Percentiles rank a stretch among this genome's conserved stretches.
These are phyloP conservation scores for Rusavskia elegans DNA, from an alignment of 495 filamentous ascomycete genomes.

Conservation along the genomic window DNA sequence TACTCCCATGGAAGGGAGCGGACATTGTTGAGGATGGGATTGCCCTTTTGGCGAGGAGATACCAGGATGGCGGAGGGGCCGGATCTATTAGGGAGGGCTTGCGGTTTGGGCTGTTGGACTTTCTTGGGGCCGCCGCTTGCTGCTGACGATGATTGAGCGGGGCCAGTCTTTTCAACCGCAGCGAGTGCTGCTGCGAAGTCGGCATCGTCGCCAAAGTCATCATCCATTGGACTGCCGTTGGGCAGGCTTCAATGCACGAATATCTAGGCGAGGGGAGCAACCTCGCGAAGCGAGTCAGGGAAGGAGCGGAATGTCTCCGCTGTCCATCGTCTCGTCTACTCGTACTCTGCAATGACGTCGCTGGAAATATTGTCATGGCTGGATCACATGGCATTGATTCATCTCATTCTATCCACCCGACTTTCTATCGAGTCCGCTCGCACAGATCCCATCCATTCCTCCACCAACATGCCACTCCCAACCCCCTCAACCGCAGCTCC, in stretches of 20 bases:
- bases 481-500: neutral
- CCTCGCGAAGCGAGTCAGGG: neutral
- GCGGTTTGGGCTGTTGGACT: slow-evolving; percentile 75
- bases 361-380: neutral
- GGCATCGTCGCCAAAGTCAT: slow-evolving; percentile 43
- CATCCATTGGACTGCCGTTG: slow-evolving; percentile 29
- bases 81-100: slow-evolving; percentile 52
- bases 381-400: neutral
- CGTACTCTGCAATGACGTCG: neutral
- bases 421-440: too few relatives aligned
- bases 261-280: too few relatives aligned
- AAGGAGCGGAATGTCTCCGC: neutral
- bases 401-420: neutral
- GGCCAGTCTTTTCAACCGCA: slow-evolving; percentile 22
- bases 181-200: slow-evolving; percentile 38
- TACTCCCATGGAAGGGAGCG: slow-evolving; percentile 89
- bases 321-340: too few relatives aligned
- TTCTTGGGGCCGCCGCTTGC: slow-evolving; percentile 25
- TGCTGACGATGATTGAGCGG: slow-evolving; percentile 17
- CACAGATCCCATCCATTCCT: too few relatives aligned
- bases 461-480: neutral
- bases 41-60: slow-evolving; percentile 79
- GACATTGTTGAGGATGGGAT: slow-evolving; percentile 75
- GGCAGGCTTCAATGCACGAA: neutral
- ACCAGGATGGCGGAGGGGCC: slow-evolving; percentile 70